Base-by-base conservation (phyloP, 495 filamentous ascomycete species). In the Aspergillus sclerotiicarbonarius region DNA sequence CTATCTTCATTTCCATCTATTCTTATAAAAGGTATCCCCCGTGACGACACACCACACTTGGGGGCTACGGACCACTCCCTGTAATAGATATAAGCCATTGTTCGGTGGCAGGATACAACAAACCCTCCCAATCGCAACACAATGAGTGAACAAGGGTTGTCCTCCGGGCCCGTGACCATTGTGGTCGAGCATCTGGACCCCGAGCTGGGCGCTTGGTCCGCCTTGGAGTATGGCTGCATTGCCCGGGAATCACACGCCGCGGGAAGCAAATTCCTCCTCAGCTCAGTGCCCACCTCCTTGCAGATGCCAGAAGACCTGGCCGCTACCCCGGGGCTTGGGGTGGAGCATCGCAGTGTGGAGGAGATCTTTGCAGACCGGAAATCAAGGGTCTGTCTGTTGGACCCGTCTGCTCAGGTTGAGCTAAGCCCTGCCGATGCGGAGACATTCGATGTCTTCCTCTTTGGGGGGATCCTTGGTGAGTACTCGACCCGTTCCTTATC, bases 131-230 rank as follows among this genome's bases (percentile, higher is more conserved):
- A 49, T 32, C 20, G 54, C 43, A 12, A 19, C 46, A 62, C 49
- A 51, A 76, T 73, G 71, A 52, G 52, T 54, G 65, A 63, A 51
- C 62, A 66, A 31, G 54, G 3, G 25, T 20, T 55, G 13, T 54
- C 59, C 18, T 54, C 62, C 58, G 87, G 86, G 65, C 67, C 63
- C 49, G 62, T 67, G 51, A 90, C 82, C 37, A 96, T 90, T 74
- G 86, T 96, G 62, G 90, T 96, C 54, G 92, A 96, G 77, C 92
- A 96, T 74, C 82, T 96, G 19, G 92, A 96, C 77, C 84, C 88
- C 13, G 94, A 98, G 71, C 82, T 98, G 21, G 94, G 93, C n/a
- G 82, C 82, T 32, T 98, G 94, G 94, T 96, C 92, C 6, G 82
- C 87, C 19, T 81, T 96, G 18, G 94, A 98, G 76, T 98, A 98